Evolutionary conservation across 257 asterid genomes (phyloP), one percentile per base, ranked within the genome.

Genomic region (Przewalskia tangutica): DNA sequence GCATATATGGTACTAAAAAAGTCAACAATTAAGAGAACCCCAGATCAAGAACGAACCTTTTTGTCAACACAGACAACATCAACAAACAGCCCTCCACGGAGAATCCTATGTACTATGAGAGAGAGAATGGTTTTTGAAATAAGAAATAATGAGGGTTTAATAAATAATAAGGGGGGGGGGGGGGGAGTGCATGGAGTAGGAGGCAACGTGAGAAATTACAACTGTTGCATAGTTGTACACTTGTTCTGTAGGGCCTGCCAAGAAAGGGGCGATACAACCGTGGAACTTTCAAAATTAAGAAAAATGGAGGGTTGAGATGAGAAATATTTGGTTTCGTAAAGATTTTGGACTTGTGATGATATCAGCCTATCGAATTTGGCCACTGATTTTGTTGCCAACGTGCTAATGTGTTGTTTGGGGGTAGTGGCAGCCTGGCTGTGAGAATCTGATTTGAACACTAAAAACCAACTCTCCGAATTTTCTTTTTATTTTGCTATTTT

Each of bases 31-130:
- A 71, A 71, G 42, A 46, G 7, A 71, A 71, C 10, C 77, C 38
- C 40, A 71, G 79, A 71, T 73, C 46, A 75, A 50, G 79, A 75
- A 75, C 79, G 50, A 75, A 75, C 79, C 79, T 75, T 75, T 16
- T 50, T 71, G 79, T 71, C 79, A 46, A 71, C 78, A 38, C 78
- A 44, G 78, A 70, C 4, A 4, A 40, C 46, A 53, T 32, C 77
- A 50, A 67, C 54, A 44, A 44, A 46, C 6, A 66, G 53, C 8
- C 77, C 77, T 40, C 17, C 54, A 40, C 79, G 79, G 62, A 75
- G 79, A 75, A 23, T 20, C 79, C 27, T 75, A 75, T 75, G 79
- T 6, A 23, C 62, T 75, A 40, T 44, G 20, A 55, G 60, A 73
- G 59, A 73, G 79, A 73, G 14, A 48, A 50, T 75, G 38, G 8